Conservation (phyloP, 2,329 filamentous ascomycete species). For the Fonsecaea nubica region DNA sequence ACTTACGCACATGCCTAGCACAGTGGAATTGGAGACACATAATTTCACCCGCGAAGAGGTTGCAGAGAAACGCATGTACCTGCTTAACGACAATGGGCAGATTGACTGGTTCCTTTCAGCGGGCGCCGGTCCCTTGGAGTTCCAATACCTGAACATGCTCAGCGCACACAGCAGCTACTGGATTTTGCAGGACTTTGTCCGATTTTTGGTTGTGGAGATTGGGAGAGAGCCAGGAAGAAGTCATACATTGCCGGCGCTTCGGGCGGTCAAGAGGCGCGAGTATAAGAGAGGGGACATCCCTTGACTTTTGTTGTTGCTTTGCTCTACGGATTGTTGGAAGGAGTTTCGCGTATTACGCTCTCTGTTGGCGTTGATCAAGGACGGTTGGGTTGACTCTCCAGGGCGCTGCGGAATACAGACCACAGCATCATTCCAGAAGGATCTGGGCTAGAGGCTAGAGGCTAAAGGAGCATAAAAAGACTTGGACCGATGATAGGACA, state of each 20-base stretch:
- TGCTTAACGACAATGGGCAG: constrained; percentile 96
- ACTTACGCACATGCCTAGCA: constrained; percentile 66
- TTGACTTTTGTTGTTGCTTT: constrained; percentile 4
- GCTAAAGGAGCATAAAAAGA: not conserved
- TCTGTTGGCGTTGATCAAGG: constrained; percentile 8
- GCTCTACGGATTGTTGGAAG: not conserved
- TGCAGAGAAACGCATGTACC: constrained; percentile 82
- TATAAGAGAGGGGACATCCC: constrained; percentile 53
- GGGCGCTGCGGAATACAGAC: not conserved
- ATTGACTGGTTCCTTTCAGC: constrained; percentile 88
- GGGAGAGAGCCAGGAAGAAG: constrained; percentile 74
- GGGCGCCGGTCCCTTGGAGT: constrained; percentile 84
- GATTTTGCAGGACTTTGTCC: constrained; percentile 84
- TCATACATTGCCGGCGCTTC: constrained; percentile 60
- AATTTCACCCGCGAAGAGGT: constrained; percentile 92
- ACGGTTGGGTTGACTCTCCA: not conserved
- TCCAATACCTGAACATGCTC: constrained; percentile 97
- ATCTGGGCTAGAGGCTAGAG: not conserved
- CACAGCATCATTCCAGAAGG: not conserved
- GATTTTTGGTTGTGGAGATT: constrained; percentile 87
- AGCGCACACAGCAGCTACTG: constrained; percentile 96
- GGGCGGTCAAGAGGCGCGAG: constrained; percentile 60
- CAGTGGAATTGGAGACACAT: constrained; percentile 92
- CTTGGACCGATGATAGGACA: not conserved
- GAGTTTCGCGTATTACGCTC: not conserved